Conservation (phyloP, 1,139 yeast species). For the Debaryomyces coudertii region DNA sequence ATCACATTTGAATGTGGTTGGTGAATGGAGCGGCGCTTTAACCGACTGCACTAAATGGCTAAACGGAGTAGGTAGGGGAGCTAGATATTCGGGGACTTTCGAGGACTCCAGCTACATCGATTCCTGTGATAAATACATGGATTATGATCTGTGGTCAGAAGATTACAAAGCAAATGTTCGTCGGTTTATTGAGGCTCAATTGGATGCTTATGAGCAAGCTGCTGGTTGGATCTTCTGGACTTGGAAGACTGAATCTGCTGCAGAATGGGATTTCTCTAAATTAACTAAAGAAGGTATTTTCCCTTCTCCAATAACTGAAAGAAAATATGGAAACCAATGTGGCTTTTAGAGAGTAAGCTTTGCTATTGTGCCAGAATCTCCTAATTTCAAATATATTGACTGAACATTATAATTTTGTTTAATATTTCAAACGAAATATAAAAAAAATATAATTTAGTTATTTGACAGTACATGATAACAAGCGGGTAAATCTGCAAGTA, state of each 20-base stretch:
- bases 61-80: conserved; percentile 88
- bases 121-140: conserved; percentile 62
- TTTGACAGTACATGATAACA: too few species aligned
- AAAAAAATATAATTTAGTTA: too few species aligned
- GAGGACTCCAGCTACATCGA: conserved; percentile 58
- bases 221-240: conserved; percentile 94
- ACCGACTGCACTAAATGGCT: conserved; percentile 93
- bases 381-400: too few species aligned
- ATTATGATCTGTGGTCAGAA: conserved; percentile 61
- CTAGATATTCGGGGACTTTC: conserved; percentile 79
- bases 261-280: conserved; percentile 83
- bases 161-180: conserved; percentile 62
- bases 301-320: conserved; percentile 74
- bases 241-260: conserved; percentile 82
- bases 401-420: too few species aligned
- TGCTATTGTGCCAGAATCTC: too few species aligned
- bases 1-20: conserved; percentile 74
- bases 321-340: conserved; percentile 75
- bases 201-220: conserved; percentile 75
- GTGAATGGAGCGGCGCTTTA: conserved; percentile 94
- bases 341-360: conserved; percentile 28
- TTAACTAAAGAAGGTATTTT: conserved; percentile 63
- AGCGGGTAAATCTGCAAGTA: too few species aligned
- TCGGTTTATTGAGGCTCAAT: conserved; percentile 81
- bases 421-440: too few species aligned